Evolutionary conservation across 75 land plant species (phyloP).

Genomic region (Cunninghamia lanceolata): DNA sequence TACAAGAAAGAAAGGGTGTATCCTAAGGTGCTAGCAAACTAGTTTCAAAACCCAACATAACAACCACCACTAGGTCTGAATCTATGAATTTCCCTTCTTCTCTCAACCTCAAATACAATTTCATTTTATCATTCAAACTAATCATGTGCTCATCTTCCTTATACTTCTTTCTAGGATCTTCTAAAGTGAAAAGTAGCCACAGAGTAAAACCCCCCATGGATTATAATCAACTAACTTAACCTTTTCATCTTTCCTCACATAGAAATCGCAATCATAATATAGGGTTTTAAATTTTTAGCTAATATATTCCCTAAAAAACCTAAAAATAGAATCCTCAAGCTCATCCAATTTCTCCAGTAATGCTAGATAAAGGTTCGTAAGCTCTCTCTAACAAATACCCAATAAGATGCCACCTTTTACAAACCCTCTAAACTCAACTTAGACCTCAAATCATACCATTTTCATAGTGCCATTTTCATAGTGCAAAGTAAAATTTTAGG

Average conservation of each 20-base stretch:
- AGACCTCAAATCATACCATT: constrained; percentile 77
- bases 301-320: constrained; percentile 55
- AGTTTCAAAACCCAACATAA: too few species aligned
- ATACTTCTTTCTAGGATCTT: constrained; percentile 59
- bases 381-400: constrained; percentile 83
- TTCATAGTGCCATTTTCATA: too few species aligned
- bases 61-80: too few species aligned
- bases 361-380: constrained; percentile 72
- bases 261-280: constrained; percentile 68
- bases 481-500: constrained; percentile 53
- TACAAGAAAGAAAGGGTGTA: too few species aligned
- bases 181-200: constrained; percentile 80
- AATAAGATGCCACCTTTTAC: constrained; percentile 41
- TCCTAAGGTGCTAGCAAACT: too few species aligned
- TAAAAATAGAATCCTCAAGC: constrained; percentile 24
- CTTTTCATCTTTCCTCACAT: constrained; percentile 42
- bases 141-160: not conserved
- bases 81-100: too few species aligned
- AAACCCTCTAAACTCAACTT: constrained; percentile 89
- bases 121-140: not conserved
- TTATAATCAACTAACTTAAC: constrained; percentile 85
- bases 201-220: constrained; percentile 85
- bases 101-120: not conserved
- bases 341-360: constrained; percentile 41
- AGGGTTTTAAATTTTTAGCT: constrained; percentile 44